Evolutionary conservation across 1,284 basidiomycete species (phyloP).

Genomic region (Apiotrichum gracile): DNA sequence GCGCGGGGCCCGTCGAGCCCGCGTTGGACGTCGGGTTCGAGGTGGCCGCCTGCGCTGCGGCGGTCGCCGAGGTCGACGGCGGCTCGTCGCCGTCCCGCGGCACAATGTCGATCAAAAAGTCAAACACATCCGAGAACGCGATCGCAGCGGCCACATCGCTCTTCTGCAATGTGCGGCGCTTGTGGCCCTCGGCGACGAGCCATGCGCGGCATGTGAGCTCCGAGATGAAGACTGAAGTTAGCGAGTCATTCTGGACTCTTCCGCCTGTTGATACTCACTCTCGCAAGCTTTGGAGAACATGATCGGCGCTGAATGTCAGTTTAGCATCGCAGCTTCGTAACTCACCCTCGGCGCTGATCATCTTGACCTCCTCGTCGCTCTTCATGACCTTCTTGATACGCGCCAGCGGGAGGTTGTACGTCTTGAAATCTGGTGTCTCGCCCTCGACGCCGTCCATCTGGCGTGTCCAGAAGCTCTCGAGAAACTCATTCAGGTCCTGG

Average conservation of each 20-base stretch:
- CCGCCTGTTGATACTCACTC: slow-evolving; percentile 55
- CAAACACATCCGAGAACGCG: slow-evolving; percentile 70
- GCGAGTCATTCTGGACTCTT: neutral
- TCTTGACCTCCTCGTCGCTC: slow-evolving; percentile 94
- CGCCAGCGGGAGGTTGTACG: slow-evolving; percentile 54
- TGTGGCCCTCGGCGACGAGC: slow-evolving; percentile 87
- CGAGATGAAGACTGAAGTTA: slow-evolving; percentile 73
- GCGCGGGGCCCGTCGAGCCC: neutral
- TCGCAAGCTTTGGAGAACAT: slow-evolving; percentile 94
- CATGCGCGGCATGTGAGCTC: slow-evolving; percentile 90
- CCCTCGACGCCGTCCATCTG: slow-evolving; percentile 46
- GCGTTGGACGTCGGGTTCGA: neutral
- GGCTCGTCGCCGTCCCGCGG: slow-evolving; percentile 63
- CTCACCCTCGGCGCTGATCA: slow-evolving; percentile 89
- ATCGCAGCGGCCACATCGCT: slow-evolving; percentile 86
- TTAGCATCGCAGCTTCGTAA: neutral
- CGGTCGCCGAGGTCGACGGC: neutral
- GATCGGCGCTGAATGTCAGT: slow-evolving; percentile 62
- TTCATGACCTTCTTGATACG: slow-evolving; percentile 98
- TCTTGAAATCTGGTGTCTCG: slow-evolving; percentile 42
- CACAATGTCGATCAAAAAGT: slow-evolving; percentile 83
- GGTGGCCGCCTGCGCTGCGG: neutral
- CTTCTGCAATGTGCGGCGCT: slow-evolving; percentile 81
- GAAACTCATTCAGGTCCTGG: slow-evolving; percentile 42
- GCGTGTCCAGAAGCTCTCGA: slow-evolving; percentile 45